phyloP scores from a whole-genome alignment of 1,284 basidiomycete species.

The Ustilago nuda region DNA sequence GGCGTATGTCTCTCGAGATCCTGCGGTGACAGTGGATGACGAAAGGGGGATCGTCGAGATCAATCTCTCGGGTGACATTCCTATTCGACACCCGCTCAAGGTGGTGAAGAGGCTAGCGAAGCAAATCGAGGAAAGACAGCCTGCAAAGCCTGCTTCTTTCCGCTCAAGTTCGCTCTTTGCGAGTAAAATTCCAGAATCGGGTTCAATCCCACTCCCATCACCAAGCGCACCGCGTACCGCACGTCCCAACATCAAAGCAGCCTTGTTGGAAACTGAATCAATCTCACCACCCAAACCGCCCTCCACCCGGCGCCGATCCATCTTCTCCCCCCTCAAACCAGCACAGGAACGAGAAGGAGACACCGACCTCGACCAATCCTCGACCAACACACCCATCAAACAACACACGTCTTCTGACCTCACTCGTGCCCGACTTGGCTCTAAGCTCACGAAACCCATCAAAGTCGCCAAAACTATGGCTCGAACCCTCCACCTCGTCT shows the following conservation, averaged over 20 bases:
- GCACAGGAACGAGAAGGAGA: conserved; percentile 47
- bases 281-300: conserved; percentile 20
- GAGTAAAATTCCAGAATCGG: conserved; percentile 28
- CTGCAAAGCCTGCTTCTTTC: background rate
- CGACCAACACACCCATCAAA: conserved; percentile 33
- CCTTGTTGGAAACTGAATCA: background rate
- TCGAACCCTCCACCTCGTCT: conserved; percentile 55
- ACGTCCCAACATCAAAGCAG: conserved; percentile 4
- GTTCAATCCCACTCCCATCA: conserved; percentile 29
- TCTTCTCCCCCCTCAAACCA: conserved; percentile 46
- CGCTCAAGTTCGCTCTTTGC: conserved; percentile 24
- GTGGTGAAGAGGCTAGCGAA: conserved; percentile 40
- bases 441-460: conserved; percentile 44
- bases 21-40: conserved; percentile 41
- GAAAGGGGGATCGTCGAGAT: conserved; percentile 44
- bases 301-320: conserved; percentile 27
- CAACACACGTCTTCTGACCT: conserved; percentile 15
- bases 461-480: conserved; percentile 50
- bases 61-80: conserved; percentile 43
- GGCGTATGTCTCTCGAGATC: conserved; percentile 39
- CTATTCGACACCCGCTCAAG: conserved; percentile 41
- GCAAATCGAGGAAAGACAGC: conserved; percentile 20
- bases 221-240: conserved; percentile 31
- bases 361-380: conserved; percentile 39
- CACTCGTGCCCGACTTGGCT: conserved; percentile 14